Base-by-base conservation (phyloP, 2,329 filamentous ascomycete species). In the Ophiostoma australiae region DNA sequence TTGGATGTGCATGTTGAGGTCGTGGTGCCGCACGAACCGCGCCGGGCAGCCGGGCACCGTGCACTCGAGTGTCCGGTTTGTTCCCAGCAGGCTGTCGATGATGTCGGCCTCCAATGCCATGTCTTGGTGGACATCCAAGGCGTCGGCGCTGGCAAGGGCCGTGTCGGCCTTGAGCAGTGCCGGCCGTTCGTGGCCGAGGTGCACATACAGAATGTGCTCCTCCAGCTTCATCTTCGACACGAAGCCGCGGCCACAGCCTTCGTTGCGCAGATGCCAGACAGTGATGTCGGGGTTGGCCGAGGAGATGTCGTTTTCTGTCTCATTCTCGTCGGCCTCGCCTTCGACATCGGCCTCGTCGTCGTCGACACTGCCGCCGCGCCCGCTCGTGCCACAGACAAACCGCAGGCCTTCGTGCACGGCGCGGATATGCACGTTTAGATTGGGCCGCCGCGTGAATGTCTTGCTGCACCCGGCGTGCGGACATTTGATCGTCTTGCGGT, bases 181-280 rank as follows among this genome's bases (percentile, higher is more conserved):
- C 10, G 84, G 83, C 15, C 86, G 82, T 70, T 82, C 80, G 20
- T 80, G 76, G n/a, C 89, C 88, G 35, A 97, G 82, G 78, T 98
- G 94, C 31, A 92, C 86, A 67, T 90, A 93, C 27, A 92, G 89
- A 65, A 97, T 85, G 77, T 98, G 94, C 74, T 95, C 91, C 78
- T 94, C 91, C 0, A 97, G 84, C 39, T 88, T 89, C 23, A 87
- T 85, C 79, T 96, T 97, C 73, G 90, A 91, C 72, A 87, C 86
- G 76, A 96, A 95, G 48, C 86, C 85, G 73, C 88, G 86, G 1
- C 90, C 91, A 77, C 94, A 98, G 20, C 90, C 91, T 69, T 88
- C 84, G 11, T 84, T 80, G 31, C 23, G 48, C 84, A 85, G 71
- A 68, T 77, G 76, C 90, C 93, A 97, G 6, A 80, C 82, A 11